A percentile compares a stretch with the other conserved stretches of the same genome.
phyloP scores from a whole-genome alignment of 495 filamentous ascomycete species.

The Hypoxylon lienhwacheense region DNA sequence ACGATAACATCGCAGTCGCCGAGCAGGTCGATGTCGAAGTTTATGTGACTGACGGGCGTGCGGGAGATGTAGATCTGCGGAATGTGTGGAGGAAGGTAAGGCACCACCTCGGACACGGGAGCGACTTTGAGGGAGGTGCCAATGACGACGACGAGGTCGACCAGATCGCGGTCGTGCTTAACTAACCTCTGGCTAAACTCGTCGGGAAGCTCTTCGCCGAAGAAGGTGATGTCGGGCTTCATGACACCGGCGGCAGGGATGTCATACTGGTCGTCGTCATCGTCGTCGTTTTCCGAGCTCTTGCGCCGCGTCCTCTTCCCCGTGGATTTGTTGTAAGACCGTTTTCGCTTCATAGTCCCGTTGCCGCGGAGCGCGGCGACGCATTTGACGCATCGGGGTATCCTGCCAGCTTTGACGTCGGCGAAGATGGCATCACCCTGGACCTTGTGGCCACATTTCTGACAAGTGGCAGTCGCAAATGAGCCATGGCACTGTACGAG shows the following conservation, averaged over 20 bases:
- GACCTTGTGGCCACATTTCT: conserved; percentile 79
- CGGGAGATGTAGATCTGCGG: conserved; percentile 95
- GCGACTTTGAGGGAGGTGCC: conserved; percentile 96
- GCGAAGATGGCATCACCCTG: conserved; percentile 73
- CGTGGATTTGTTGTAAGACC: conserved; percentile 64
- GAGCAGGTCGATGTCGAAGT: conserved; percentile 92
- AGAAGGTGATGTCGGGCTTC: conserved; percentile 99
- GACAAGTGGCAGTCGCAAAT: conserved; percentile 88
- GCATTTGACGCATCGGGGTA: conserved; percentile 66
- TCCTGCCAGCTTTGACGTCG: conserved; percentile 72
- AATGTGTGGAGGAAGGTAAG: conserved; percentile 72
- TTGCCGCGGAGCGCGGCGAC: conserved; percentile 39
- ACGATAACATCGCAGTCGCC: conserved; percentile 94
- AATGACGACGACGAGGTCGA: conserved; percentile 94
- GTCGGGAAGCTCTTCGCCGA: conserved; percentile 85
- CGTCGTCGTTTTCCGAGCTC: conserved; percentile 53
- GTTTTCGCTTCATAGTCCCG: conserved; percentile 67
- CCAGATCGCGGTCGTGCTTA: conserved; percentile 73
- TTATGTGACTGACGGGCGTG: conserved; percentile 82
- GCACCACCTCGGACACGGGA: conserved; percentile 88
- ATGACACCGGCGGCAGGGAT: conserved; percentile 81
- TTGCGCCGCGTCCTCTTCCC: conserved; percentile 64
- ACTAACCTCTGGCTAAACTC: conserved; percentile 80
- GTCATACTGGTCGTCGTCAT: conserved; percentile 69
- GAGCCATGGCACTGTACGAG: conserved; percentile 96